Evolutionary conservation across 2,329 filamentous ascomycete genomes (phyloP), one percentile per base, ranked within the genome.

Genomic region (Westerdykella aurantiaca): DNA sequence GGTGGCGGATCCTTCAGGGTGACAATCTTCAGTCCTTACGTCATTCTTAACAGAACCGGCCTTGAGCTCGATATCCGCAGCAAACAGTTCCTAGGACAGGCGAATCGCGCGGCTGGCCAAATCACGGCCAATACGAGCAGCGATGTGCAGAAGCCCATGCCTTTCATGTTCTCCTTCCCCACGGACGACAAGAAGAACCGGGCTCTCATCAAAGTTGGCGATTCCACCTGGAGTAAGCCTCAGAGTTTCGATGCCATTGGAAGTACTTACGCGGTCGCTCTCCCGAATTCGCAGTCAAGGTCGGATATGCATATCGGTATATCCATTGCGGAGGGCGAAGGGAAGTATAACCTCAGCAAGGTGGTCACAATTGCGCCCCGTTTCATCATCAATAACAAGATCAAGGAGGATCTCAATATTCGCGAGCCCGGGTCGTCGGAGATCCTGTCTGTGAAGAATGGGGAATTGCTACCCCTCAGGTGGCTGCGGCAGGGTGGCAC

Each of bases 231-330:
- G 94, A 97, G 93, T 70, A 95, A 93, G 63, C 88, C 91, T 0
- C 91, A 97, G 64, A 96, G 88, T 76, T 95, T 98, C 57, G 94
- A 98, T 61, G 93, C 93, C 16, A 93, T 98, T 51, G 93, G 93
- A 25, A 97, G 91, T 58, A 89, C 85, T 0, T 85, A 88, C 13
- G 90, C 96, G 56, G 86, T 95, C 31, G 80, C 93, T 29, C 75
- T 98, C 29, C 85, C 86, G 39, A 88, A 89, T 0, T 70, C 78
- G 2, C 79, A 77, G 34, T 83, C 80, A 35, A 74, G 79, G 49
- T 83, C 83, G 2, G 93, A 98, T 66, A 90, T 97, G 58, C 89
- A 97, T 58, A 78, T 94, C 6, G 93, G 93, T 38, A 82, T 98
- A 39, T 91, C 85, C 1, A 84, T 98, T 23, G 82, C 87, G 45